Evolutionary conservation across 768 basidiomycete species (phyloP), one percentile per base, ranked within the genome.

Genomic region (Gelatoporia subvermispora): DNA sequence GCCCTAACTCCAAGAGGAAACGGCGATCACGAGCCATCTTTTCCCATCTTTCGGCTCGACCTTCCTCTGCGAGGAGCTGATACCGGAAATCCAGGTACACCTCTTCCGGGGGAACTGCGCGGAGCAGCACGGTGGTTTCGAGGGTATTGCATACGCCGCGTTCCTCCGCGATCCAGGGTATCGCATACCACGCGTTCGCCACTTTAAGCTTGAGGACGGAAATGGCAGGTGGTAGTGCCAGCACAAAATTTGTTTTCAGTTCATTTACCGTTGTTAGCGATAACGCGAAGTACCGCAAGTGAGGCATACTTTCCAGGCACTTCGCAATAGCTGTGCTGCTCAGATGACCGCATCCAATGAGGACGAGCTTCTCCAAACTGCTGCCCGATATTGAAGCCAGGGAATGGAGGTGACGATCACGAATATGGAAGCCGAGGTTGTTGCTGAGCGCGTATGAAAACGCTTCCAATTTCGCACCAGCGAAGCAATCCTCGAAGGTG

Each of bases 261-360:
- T 72, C 70, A 20, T 61, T 59, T 5, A 68, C 66, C 8, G 68
- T 70, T 31, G 68, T 54, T 18, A 68, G 50, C 2, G 63, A 65
- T 20, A 74, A 55, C 1, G 68, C 67, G 39, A 75, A 60, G 45
- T 68, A 68, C 45, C 68, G 62, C 20, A 73, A 58, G 21, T 34
- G 43, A 0, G 54, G 50, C 25, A 72, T 49, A 16, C 43, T 48
- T 23, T 52, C 51, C 7, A 73, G 47, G 41, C 64, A 69, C 15
- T 58, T 49, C 15, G 64, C 54, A 20, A 74, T 52, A 8, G 45
- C 54, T 11, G 54, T 40, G 21, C 61, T 66, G 8, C 65, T 62
- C 8, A 74, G 54, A 3, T 65, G 60, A 43, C 49, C 64, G 50
- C 70, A 67, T 9, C 60, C 65, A 10, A 73, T 61, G 10, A 72